phyloP scores from a whole-genome alignment of 2,329 filamentous ascomycete genomes.

The Nemania diffusa region DNA sequence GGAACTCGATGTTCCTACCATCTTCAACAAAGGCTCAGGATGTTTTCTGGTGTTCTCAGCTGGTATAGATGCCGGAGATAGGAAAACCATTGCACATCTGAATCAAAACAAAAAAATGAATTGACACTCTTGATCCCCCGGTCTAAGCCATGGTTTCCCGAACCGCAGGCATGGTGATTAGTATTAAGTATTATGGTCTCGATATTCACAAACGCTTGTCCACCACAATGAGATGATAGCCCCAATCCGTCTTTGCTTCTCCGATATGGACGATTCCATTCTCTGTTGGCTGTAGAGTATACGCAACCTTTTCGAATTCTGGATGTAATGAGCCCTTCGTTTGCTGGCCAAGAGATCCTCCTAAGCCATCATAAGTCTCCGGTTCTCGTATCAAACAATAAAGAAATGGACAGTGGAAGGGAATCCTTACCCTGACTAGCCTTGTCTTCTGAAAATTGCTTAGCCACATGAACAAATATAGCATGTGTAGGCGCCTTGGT shows the following conservation, averaged over 20 bases:
- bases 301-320: constrained; percentile 78
- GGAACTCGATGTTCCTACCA: constrained; percentile 42
- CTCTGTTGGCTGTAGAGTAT: constrained; percentile 59
- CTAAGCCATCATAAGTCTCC: constrained; percentile 52
- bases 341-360: constrained; percentile 79
- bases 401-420: background rate
- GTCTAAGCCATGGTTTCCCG: background rate
- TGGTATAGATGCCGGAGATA: constrained; percentile 54
- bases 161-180: constrained; percentile 12
- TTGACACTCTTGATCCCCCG: constrained; percentile 30
- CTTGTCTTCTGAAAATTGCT: constrained; percentile 80
- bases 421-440: constrained; percentile 66
- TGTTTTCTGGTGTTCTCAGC: constrained; percentile 58
- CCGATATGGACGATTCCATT: constrained; percentile 68
- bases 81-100: constrained; percentile 46
- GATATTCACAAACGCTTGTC: constrained; percentile 62
- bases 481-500: constrained; percentile 53
- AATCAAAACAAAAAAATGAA: constrained; percentile 54
- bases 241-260: constrained; percentile 78
- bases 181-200: background rate
- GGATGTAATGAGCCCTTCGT: constrained; percentile 72
- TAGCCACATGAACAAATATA: constrained; percentile 76
- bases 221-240: constrained; percentile 86
- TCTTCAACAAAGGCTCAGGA: constrained; percentile 42
- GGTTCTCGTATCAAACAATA: background rate